Conservation (phyloP, 495 filamentous ascomycete genomes). For the Annulohypoxylon nitens region DNA sequence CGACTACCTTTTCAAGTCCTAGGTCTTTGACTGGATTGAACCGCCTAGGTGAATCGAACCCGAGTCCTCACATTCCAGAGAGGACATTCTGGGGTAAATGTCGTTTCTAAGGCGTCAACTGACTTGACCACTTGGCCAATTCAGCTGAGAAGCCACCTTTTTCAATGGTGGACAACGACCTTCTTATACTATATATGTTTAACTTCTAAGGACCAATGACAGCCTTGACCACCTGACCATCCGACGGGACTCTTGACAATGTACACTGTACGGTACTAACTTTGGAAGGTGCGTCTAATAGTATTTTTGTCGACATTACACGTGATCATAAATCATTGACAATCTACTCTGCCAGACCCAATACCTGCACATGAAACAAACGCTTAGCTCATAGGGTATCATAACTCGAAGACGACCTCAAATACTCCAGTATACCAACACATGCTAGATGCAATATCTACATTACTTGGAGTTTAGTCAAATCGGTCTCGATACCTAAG, state of each 20-base stretch:
- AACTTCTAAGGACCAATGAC: not conserved
- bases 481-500: not conserved
- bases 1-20: not conserved
- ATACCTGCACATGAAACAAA: not conserved
- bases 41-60: not conserved
- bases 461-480: not conserved
- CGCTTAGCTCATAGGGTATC: slow-evolving; percentile 4
- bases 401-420: not conserved
- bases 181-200: not conserved
- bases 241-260: not conserved
- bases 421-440: not conserved
- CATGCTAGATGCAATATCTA: not conserved
- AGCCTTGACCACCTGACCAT: not conserved
- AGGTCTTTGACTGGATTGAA: not conserved
- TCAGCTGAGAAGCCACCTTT: not conserved
- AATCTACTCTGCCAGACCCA: not conserved
- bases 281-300: not conserved
- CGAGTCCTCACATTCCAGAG: not conserved
- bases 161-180: not conserved
- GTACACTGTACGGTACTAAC: not conserved
- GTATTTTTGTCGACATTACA: not conserved
- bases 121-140: not conserved
- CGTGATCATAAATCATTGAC: not conserved
- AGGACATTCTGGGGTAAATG: not conserved
- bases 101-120: not conserved